phyloP scores from a whole-genome alignment of 768 basidiomycete genomes.

The Megacollybia marginata region DNA sequence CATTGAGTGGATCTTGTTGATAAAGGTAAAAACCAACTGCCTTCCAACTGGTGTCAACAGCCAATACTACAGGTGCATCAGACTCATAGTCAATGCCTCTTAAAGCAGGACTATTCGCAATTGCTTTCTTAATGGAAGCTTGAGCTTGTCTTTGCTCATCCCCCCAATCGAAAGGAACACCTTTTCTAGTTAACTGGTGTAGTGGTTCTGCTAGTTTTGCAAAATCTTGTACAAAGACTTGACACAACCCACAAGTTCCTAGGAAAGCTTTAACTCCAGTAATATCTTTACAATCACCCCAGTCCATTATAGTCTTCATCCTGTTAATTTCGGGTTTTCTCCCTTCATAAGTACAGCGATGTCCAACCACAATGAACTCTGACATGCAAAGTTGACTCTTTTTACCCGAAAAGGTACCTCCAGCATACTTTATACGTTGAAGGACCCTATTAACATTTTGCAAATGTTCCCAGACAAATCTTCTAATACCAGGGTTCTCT shows the following conservation, averaged over 20 bases:
- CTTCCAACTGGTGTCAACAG: conserved; percentile 22
- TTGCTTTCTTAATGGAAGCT: conserved; percentile 12
- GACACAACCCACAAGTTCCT: conserved; percentile 1
- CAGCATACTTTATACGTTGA: conserved; percentile 25
- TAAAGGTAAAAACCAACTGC: conserved; percentile 14
- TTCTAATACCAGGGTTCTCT: conserved; percentile 24
- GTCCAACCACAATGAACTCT: conserved; percentile 25
- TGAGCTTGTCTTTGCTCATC: conserved; percentile 6
- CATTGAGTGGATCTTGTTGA: conserved; percentile 12
- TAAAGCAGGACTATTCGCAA: conserved; percentile 14
- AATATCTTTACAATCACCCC: neutral
- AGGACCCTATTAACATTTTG: conserved; percentile 26
- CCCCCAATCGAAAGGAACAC: conserved; percentile 34
- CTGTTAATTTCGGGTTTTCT: conserved; percentile 10
- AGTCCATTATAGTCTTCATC: conserved; percentile 1
- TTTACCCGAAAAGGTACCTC: conserved; percentile 27
- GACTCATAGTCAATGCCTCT: conserved; percentile 23
- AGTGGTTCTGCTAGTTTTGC: conserved; percentile 1
- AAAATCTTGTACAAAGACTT: conserved; percentile 9
- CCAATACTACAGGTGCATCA: conserved; percentile 19
- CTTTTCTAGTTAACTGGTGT: neutral
- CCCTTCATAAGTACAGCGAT: conserved; percentile 28
- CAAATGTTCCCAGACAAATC: conserved; percentile 34
- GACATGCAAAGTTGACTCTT: conserved; percentile 24
- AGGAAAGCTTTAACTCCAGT: conserved; percentile 9